Evolutionary conservation across 2,329 filamentous ascomycete species (phyloP).

Genomic region (Cytospora mali): DNA sequence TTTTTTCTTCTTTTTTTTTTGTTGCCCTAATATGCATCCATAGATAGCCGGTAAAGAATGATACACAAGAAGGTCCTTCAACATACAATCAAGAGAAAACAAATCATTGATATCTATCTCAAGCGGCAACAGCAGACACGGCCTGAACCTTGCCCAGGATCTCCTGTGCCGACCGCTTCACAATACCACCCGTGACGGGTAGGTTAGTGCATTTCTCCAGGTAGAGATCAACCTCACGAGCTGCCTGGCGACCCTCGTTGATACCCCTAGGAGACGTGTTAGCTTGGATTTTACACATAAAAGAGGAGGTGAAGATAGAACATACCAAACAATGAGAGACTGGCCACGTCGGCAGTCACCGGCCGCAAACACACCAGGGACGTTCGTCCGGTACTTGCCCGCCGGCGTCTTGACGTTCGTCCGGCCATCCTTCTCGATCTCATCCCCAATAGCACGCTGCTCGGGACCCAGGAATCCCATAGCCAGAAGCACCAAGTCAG

Average conservation of each 20-base stretch:
- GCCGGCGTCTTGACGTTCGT: conserved; percentile 96
- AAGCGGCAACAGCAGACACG: conserved; percentile 34
- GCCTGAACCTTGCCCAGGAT: conserved; percentile 49
- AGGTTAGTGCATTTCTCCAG: conserved; percentile 79
- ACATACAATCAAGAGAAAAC: conserved; percentile 17
- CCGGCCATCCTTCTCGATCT: conserved; percentile 85
- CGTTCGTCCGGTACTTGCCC: conserved; percentile 85
- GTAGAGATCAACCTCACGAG: conserved; percentile 88
- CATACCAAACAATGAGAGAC: conserved; percentile 93
- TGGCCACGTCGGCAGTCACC: conserved; percentile 95
- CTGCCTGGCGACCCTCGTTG: conserved; percentile 92
- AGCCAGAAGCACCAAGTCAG: conserved; percentile 88
- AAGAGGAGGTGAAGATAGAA: conserved; percentile 29
- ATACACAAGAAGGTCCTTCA: conserved; percentile 1
- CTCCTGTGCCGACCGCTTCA: conserved; percentile 79
- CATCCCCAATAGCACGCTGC: conserved; percentile 78
- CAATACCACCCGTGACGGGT: conserved; percentile 89
- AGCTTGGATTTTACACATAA: conserved; percentile 32
- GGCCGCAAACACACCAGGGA: conserved; percentile 87
- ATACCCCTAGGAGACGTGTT: conserved; percentile 69
- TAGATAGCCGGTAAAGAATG: conserved; percentile 12
- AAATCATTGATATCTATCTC: background rate
- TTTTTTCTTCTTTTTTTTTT: conserved; percentile 7
- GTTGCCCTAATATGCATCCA: conserved; percentile 2
- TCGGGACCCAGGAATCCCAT: conserved; percentile 98